phyloP scores from a whole-genome alignment of 2,329 filamentous ascomycete species.

The Aureobasidium sp. region DNA sequence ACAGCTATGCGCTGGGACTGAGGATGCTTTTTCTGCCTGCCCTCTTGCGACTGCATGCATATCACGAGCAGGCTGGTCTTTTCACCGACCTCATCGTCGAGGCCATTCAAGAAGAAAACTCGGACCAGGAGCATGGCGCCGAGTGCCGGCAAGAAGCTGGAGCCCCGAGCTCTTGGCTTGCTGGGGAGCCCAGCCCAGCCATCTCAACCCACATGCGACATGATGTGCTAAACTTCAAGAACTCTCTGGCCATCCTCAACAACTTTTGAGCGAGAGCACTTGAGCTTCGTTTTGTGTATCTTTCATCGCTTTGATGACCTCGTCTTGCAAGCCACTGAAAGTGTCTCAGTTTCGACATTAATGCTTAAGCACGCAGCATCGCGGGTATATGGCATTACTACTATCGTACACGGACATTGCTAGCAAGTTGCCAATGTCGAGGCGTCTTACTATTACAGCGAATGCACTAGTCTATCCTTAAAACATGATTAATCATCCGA shows the following conservation, averaged over 20 bases:
- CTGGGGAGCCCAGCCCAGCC: conserved; percentile 13
- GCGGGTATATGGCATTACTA: no score
- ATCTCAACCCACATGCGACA: conserved; percentile 9
- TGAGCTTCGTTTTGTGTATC: no score
- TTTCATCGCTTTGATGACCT: no score
- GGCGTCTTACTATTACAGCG: no score
- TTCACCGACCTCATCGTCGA: neutral
- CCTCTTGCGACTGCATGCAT: neutral
- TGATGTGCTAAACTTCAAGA: neutral
- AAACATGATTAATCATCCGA: no score
- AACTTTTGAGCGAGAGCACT: no score
- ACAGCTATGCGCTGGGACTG: neutral
- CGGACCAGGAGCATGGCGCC: neutral
- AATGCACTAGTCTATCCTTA: no score
- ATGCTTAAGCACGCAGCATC: no score
- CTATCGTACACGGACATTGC: no score
- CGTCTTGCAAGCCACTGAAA: no score
- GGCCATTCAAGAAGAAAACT: neutral
- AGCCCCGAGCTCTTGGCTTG: conserved; percentile 15
- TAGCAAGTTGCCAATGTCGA: no score
- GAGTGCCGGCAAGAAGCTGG: conserved; percentile 12
- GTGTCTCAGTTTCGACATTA: no score
- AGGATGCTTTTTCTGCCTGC: neutral
- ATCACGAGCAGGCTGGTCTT: neutral
- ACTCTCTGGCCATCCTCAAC: conserved; percentile 1